Evolutionary conservation across 2,329 filamentous ascomycete species (phyloP), one percentile per base, ranked within the genome.

Genomic region (Nemania sp.): DNA sequence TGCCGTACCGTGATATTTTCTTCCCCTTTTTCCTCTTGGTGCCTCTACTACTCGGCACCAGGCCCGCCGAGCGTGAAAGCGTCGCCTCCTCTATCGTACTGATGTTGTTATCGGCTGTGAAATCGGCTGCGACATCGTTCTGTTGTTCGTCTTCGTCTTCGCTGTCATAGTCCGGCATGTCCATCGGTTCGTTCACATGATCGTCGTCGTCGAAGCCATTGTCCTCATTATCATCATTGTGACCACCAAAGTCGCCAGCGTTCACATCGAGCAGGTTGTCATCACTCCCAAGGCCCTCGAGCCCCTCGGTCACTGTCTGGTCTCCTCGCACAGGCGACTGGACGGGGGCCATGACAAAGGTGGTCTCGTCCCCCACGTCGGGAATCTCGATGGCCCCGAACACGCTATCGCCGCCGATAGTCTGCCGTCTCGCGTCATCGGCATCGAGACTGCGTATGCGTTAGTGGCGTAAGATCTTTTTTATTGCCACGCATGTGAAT

Each of bases 1-100:
- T 86, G 25, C 91, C 91, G 70, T 92, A 81, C 50, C 83, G 83
- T 0, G 92, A 96, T 49, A 86, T 81, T 65, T 84, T 83, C 66
- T 85, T 79, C 29, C 73, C 75, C 5, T 74, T 72, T 67, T 82
- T 83, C 60, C 72, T 76, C 62, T 74, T 76, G 60, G 73, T 75
- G 43, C 64, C 63, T 43, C 59, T 57, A 47, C 59, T 57, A 47
- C 59, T 60, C 15, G 45, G 35, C 3, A 54, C 34, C 1, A 55
- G 40, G 20, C 9, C 20, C 18, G 51, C 29, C 40, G 35, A 53
- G 37, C 21, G 59, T 9, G 54, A 55, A 12, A 48, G 13, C 18
- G 54, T 42, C 21, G 54, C 51, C 20, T 66, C 61, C 4, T 57
- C 53, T 43, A 63, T 56, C 12, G 37, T 56, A 35, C 35, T 62